Evolutionary conservation across 2,329 filamentous ascomycete genomes (phyloP).

Genomic region (Domatiomyces globalis): DNA sequence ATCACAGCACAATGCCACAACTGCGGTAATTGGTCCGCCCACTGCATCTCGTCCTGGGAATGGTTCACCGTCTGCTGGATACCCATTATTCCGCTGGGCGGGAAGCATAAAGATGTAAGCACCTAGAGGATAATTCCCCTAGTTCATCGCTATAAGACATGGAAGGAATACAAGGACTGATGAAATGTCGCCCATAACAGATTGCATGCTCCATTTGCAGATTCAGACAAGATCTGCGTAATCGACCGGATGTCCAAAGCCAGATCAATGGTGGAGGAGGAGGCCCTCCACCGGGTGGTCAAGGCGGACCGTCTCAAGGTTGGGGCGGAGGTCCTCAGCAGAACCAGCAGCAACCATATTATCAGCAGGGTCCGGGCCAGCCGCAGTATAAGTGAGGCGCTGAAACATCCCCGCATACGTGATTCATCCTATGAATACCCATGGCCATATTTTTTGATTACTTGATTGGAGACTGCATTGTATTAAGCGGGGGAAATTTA

Average conservation of each 20-base stretch:
- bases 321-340: constrained; percentile 74
- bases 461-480: neutral
- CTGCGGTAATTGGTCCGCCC: constrained; percentile 33
- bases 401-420: neutral
- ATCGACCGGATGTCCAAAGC: constrained; percentile 16
- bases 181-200: constrained; percentile 1
- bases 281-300: constrained; percentile 5
- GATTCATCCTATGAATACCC: neutral
- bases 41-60: constrained; percentile 32
- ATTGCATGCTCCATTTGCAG: constrained; percentile 16
- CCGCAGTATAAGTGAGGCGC: neutral
- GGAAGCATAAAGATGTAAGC: constrained; percentile 20
- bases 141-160: neutral
- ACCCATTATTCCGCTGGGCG: constrained; percentile 22
- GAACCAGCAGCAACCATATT: constrained; percentile 45
- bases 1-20: constrained; percentile 34
- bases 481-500: neutral
- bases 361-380: constrained; percentile 5
- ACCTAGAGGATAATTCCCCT: neutral
- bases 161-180: neutral
- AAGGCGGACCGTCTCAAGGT: constrained; percentile 52
- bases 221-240: constrained; percentile 16
- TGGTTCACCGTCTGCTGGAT: constrained; percentile 35
- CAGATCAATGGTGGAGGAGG: constrained; percentile 8
- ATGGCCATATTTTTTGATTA: neutral